These are phyloP conservation scores for Curvularia sp. DNA, from an alignment of 2,329 filamentous ascomycete species.

Conservation along the genomic window DNA sequence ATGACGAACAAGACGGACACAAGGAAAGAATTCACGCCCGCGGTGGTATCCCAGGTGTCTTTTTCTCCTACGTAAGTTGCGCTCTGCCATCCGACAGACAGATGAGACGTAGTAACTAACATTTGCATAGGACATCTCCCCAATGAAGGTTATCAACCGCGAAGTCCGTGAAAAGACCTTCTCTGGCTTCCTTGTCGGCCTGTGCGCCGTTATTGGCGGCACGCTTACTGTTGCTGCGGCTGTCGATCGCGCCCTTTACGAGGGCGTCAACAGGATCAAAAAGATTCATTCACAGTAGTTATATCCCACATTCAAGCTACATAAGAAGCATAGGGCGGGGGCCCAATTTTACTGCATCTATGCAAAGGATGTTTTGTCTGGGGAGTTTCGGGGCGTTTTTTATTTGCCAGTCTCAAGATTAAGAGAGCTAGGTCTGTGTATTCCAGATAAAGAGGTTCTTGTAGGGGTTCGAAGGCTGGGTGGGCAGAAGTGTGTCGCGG, in stretches of 20 bases:
- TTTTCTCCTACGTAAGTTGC: slow-evolving; percentile 90
- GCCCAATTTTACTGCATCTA: slow-evolving; percentile 8
- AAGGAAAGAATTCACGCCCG: slow-evolving; percentile 88
- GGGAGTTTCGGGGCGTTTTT: slow-evolving; percentile 11
- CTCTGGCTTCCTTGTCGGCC: slow-evolving; percentile 87
- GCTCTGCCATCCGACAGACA: not conserved
- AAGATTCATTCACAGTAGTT: slow-evolving; percentile 74
- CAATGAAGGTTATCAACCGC: slow-evolving; percentile 99
- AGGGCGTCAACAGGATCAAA: slow-evolving; percentile 82
- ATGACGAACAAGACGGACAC: slow-evolving; percentile 85
- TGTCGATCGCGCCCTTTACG: slow-evolving; percentile 88
- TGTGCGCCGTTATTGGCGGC: slow-evolving; percentile 93
- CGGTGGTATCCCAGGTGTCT: slow-evolving; percentile 94
- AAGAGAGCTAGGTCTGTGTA: slow-evolving; percentile 3
- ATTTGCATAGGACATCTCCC: slow-evolving; percentile 87
- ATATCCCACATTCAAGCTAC: not conserved
- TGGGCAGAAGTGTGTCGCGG: not conserved
- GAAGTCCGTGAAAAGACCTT: slow-evolving; percentile 90
- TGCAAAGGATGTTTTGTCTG: slow-evolving; percentile 9
- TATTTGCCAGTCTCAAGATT: not conserved
- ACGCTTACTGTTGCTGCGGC: slow-evolving; percentile 95
- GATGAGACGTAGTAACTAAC: slow-evolving; percentile 15
- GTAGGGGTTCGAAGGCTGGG: not conserved
- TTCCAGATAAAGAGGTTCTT: not conserved
- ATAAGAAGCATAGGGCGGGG: not conserved